Base-by-base conservation (phyloP, 805 yeast species). In the Babjeviella inositovora region DNA sequence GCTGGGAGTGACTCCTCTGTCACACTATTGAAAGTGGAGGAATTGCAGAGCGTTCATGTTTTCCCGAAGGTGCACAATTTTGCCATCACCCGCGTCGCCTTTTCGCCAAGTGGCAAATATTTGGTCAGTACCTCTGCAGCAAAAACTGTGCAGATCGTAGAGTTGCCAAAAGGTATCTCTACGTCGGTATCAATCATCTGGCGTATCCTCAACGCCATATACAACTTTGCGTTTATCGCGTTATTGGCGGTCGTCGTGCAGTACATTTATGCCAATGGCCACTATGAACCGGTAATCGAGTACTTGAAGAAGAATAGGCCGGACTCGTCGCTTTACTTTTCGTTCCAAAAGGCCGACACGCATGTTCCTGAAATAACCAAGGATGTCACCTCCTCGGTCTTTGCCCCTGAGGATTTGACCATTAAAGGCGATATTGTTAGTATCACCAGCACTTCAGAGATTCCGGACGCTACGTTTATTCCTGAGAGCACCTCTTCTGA, bases 91-190 rank as follows among this genome's bases (percentile, higher is more conserved):
- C 60, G 64, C 20, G 67, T 80, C 7, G 52, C 67, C 3, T 71
- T 81, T 29, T 71, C 82, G 4, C 73, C 77, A 8, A 58, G 68
- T 39, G 82, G 85, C 6, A 48, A 62, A 23, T 58, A 57, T 26
- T 47, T 81, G 23, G 87, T 81, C 3, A 63, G 81, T 12, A 73
- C 70, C 0, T 73, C 87, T 16, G 92, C 85, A 2, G 79, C 90
- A 3, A 72, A 75, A 30, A 60, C 81, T 2, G 62, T 82, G 14
- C 68, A 62, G 33, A 68, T 81, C 6, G 47, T 72, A 27, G 56
- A 53, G 27, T 43, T 81, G 11, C 85, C 90, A 4, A 48, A 45
- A 13, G 58, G 57, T 12, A 55, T 55, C 29, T 47, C 61, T 1
- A 39, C 39, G 4, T 51, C 65, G 5, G 48, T 44, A 26, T 57